These are phyloP conservation scores for Actinidia polygama DNA, from an alignment of 179 eudicot genomes.

Conservation along the genomic window DNA sequence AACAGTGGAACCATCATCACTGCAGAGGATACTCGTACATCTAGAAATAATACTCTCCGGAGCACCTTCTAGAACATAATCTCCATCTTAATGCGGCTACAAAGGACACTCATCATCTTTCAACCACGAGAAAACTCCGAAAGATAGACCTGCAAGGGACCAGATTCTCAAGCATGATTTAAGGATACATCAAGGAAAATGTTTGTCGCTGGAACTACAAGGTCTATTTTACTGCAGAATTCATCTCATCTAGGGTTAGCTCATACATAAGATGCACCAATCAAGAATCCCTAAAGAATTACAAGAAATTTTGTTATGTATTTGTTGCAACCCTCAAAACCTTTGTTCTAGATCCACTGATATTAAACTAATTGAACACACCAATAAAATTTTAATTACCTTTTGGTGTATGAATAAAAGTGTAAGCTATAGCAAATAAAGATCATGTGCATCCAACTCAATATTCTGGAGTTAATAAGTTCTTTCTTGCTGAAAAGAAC, in stretches of 20 bases:
- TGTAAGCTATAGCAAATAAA: background rate
- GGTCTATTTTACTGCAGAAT: background rate
- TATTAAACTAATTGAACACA: background rate
- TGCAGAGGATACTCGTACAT: slow-evolving; percentile 84
- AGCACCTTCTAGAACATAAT: slow-evolving; percentile 68
- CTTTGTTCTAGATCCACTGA: background rate
- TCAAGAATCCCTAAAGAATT: slow-evolving; percentile 6
- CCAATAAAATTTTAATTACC: background rate
- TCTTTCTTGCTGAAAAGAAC: background rate
- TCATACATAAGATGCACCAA: background rate
- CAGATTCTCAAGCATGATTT: slow-evolving; percentile 18
- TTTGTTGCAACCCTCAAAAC: slow-evolving; percentile 3
- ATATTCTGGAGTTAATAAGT: background rate
- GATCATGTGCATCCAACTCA: background rate
- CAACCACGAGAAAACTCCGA: slow-evolving; percentile 98
- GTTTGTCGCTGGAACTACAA: background rate
- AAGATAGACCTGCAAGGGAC: slow-evolving; percentile 62
- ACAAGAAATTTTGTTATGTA: background rate
- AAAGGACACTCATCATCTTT: slow-evolving; percentile 99
- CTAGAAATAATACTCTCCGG: slow-evolving; percentile 52
- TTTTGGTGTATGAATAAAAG: background rate
- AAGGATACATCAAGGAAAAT: slow-evolving; percentile 1
- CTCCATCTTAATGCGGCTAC: slow-evolving; percentile 85
- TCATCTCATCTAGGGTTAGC: background rate
- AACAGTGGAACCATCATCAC: slow-evolving; percentile 81